Percentiles rank a stretch among this genome's conserved stretches.
Evolutionary conservation across 139 green algal genomes (phyloP).

Genomic region (Haematococcus sp.): DNA sequence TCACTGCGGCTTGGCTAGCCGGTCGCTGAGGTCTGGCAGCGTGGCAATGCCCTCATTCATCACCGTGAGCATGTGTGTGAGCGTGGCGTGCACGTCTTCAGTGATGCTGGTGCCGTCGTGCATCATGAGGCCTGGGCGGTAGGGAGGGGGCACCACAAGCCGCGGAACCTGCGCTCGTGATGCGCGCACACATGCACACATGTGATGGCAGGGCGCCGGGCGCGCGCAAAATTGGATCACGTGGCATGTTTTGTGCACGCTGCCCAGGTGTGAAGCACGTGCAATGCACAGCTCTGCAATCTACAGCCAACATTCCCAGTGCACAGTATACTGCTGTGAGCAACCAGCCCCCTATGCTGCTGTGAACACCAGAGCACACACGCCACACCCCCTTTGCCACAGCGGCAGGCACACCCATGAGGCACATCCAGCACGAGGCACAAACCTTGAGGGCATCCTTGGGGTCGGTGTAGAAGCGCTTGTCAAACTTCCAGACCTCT

Average conservation of each 20-base stretch:
- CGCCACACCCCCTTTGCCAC: no score
- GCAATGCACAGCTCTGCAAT: not conserved
- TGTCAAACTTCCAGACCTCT: conserved; percentile 75
- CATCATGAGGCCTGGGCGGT: conserved; percentile 44
- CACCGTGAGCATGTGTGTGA: conserved; percentile 53
- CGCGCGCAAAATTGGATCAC: not conserved
- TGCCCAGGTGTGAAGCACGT: not conserved
- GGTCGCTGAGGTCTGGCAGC: conserved; percentile 31
- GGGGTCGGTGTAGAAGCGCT: conserved; percentile 36
- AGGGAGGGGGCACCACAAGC: conserved; percentile 48
- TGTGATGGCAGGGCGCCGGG: no score
- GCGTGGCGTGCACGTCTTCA: conserved; percentile 45
- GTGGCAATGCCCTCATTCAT: conserved; percentile 58
- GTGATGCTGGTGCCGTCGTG: conserved; percentile 60
- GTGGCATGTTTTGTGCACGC: not conserved
- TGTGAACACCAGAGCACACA: no score
- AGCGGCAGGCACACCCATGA: no score
- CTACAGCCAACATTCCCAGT: not conserved
- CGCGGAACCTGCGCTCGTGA: conserved; percentile 39
- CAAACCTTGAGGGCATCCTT: conserved; percentile 51
- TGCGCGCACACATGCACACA: not conserved
- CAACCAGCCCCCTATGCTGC: not conserved
- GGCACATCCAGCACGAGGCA: no score
- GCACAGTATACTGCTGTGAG: not conserved
- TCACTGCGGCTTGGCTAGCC: no score